Conservation (phyloP, 2,329 filamentous ascomycete genomes). For the Lecanicillium sp. region DNA sequence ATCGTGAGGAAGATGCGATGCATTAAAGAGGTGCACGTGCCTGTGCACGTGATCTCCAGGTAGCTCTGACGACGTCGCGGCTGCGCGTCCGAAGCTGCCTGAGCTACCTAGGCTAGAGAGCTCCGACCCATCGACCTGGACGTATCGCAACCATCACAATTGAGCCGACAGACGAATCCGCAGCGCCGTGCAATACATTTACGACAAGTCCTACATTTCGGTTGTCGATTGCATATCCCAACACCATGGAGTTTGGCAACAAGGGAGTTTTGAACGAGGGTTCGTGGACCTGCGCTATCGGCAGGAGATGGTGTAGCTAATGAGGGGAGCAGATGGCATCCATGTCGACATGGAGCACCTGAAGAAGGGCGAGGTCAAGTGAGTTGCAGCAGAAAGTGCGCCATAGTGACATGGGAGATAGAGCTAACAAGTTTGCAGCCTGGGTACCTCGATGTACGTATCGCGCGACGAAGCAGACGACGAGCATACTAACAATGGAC, state of each 20-base stretch:
- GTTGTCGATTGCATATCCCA: not conserved
- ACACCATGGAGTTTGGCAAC: constrained; percentile 56
- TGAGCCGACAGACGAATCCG: not conserved
- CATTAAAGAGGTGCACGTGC: constrained; percentile 14
- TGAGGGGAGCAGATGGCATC: constrained; percentile 72
- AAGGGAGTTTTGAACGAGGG: constrained; percentile 60
- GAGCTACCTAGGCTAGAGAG: constrained; percentile 13
- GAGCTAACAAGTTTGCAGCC: constrained; percentile 48
- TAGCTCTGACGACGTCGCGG: constrained; percentile 13
- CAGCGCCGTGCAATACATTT: not conserved
- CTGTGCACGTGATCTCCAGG: constrained; percentile 7
- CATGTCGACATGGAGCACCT: constrained; percentile 98
- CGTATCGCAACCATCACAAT: constrained; percentile 8
- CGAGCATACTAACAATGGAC: constrained; percentile 22
- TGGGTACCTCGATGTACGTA: constrained; percentile 93
- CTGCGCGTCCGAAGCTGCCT: constrained; percentile 16
- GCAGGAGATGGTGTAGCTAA: constrained; percentile 21
- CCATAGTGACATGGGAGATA: not conserved
- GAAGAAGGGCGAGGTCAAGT: constrained; percentile 99
- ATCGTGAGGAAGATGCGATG: not conserved
- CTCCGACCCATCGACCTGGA: constrained; percentile 9
- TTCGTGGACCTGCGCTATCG: constrained; percentile 28
- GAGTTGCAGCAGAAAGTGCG: constrained; percentile 33
- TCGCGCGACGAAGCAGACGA: constrained; percentile 16
- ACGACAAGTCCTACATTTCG: not conserved